Percentiles rank a stretch among this genome's conserved stretches.
Conservation (phyloP, 345 rosid genomes). For the Hirschfeldia incana region DNA sequence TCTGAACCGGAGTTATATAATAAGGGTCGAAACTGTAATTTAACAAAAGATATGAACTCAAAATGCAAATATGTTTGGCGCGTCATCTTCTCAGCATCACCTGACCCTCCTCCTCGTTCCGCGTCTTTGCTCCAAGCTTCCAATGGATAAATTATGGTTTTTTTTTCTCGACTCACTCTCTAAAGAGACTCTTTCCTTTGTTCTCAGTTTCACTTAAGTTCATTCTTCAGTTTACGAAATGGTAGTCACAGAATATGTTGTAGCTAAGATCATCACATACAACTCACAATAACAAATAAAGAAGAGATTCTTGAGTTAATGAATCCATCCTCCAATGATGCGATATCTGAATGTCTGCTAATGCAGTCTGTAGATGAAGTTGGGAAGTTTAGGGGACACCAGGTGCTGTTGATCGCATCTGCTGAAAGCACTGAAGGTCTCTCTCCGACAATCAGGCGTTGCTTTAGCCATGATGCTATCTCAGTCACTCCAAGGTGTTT, state of each 20-base stretch:
- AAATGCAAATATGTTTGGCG: background rate
- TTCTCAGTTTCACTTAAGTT: conserved; percentile 16
- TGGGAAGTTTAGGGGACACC: conserved; percentile 45
- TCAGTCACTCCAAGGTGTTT: conserved; percentile 67
- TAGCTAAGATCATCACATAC: background rate
- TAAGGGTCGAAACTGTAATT: background rate
- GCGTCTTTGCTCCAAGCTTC: conserved; percentile 20
- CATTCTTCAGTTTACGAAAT: background rate
- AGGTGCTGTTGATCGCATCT: conserved; percentile 79
- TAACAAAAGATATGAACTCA: conserved; percentile 1
- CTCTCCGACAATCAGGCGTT: conserved; percentile 80
- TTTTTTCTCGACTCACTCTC: conserved; percentile 53
- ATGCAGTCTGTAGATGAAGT: conserved; percentile 35
- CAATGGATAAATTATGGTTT: conserved; percentile 8
- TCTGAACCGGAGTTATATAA: background rate
- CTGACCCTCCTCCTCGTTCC: conserved; percentile 35
- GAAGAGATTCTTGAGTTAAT: background rate
- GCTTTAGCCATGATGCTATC: conserved; percentile 97
- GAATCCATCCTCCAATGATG: too few relatives aligned
- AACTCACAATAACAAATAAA: background rate
- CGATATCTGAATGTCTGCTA: conserved; percentile 8
- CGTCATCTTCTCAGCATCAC: background rate
- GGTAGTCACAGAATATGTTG: too few relatives aligned
- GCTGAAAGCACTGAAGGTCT: conserved; percentile 87
- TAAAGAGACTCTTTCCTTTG: conserved; percentile 48